Conservation (phyloP, 805 yeast genomes). For the Millerozyma miso region DNA sequence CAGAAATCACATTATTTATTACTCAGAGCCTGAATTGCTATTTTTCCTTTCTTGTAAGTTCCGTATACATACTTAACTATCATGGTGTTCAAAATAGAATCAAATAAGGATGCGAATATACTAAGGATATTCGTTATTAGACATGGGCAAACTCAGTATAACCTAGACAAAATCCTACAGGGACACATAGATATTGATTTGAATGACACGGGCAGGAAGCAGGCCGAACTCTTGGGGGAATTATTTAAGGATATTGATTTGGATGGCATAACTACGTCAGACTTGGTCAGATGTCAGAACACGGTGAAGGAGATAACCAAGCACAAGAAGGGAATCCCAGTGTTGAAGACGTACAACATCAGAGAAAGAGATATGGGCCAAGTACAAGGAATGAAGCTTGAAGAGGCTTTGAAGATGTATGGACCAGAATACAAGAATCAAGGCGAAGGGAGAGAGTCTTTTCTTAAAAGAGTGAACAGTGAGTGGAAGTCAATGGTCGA, state of each 20-base stretch:
- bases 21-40: too few species aligned
- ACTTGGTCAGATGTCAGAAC: constrained; percentile 55
- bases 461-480: constrained; percentile 45
- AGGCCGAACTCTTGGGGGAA: constrained; percentile 54
- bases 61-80: too few species aligned
- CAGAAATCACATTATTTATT: too few species aligned
- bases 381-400: constrained; percentile 68
- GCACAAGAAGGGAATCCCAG: constrained; percentile 12
- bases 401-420: constrained; percentile 59
- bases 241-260: constrained; percentile 35
- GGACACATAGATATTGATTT: constrained; percentile 71
- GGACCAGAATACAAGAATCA: constrained; percentile 58
- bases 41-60: too few species aligned
- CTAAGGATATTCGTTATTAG: constrained; percentile 62
- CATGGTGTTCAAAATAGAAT: constrained; percentile 6
- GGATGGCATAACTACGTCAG: constrained; percentile 50
- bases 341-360: constrained; percentile 37
- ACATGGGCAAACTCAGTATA: constrained; percentile 83
- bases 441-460: constrained; percentile 55
- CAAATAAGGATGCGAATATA: constrained; percentile 31
- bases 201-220: constrained; percentile 57
- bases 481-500: constrained; percentile 44
- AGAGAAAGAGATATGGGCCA: constrained; percentile 77
- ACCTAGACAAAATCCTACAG: constrained; percentile 64
- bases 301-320: constrained; percentile 47